These are phyloP conservation scores for Fusarium incarnatum DNA, from an alignment of 2,329 filamentous ascomycete species.

Conservation along the genomic window DNA sequence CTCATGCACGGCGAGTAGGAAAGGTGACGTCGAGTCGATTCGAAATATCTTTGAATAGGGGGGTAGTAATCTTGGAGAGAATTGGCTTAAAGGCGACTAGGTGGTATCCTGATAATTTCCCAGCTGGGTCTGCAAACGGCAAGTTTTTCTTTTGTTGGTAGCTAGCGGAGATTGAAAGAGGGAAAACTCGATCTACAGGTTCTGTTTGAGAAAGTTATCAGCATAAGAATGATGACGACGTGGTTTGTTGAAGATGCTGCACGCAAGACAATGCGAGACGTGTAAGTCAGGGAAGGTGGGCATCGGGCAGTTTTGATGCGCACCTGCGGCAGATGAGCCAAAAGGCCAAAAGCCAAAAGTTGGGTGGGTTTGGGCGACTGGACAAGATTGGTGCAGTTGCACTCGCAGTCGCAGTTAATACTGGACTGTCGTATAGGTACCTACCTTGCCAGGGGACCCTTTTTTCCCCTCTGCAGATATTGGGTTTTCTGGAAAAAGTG, in stretches of 20 bases:
- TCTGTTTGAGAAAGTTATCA: conserved; percentile 11
- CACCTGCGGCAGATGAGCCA: conserved; percentile 33
- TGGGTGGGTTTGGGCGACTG: conserved; percentile 17
- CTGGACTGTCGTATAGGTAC: neutral
- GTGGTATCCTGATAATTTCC: conserved; percentile 33
- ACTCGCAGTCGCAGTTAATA: neutral
- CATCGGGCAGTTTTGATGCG: conserved; percentile 38
- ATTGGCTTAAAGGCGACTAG: conserved; percentile 3
- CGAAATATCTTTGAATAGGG: conserved; percentile 32
- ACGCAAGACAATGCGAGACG: conserved; percentile 26
- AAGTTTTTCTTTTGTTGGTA: conserved; percentile 21
- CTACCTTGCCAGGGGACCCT: conserved; percentile 32
- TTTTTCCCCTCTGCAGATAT: conserved; percentile 29
- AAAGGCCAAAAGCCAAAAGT: neutral
- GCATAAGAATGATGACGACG: conserved; percentile 18
- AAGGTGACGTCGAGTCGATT: conserved; percentile 29
- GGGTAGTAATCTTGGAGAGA: conserved; percentile 29
- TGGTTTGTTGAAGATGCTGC: conserved; percentile 16
- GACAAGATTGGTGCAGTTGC: conserved; percentile 24
- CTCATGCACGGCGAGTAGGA: conserved; percentile 28
- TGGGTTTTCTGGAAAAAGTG: conserved; percentile 14
- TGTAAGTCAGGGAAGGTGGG: conserved; percentile 43
- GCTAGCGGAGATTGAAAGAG: conserved; percentile 1
- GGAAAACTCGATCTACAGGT: conserved; percentile 1
- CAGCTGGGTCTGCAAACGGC: conserved; percentile 25